phyloP scores from a whole-genome alignment of 2,329 filamentous ascomycete genomes.

The Colletotrichum lupini region DNA sequence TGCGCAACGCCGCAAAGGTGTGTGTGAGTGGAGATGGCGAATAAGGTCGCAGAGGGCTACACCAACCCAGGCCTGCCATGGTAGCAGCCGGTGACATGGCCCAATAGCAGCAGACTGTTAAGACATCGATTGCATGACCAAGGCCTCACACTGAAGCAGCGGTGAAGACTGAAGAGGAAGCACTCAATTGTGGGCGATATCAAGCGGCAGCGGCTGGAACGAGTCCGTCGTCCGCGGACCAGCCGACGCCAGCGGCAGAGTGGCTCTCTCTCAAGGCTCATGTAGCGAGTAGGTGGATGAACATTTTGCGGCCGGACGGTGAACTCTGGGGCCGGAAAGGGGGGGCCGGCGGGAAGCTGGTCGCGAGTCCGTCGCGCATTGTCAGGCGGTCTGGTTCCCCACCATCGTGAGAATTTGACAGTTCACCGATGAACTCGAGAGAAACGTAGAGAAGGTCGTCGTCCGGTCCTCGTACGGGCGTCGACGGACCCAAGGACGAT shows the following conservation, averaged over 20 bases:
- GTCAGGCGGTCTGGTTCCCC: background rate
- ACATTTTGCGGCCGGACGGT: background rate
- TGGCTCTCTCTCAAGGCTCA: no score
- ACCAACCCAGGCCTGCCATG: background rate
- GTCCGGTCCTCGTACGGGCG: background rate
- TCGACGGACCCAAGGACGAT: constrained; percentile 5
- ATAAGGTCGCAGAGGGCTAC: constrained; percentile 7
- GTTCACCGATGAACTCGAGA: constrained; percentile 1
- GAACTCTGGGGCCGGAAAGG: constrained; percentile 8
- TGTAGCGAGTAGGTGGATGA: no score
- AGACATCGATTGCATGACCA: background rate
- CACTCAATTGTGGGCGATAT: background rate
- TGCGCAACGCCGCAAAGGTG: background rate
- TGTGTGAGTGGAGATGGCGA: constrained; percentile 27
- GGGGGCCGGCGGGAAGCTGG: constrained; percentile 4
- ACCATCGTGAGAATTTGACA: background rate
- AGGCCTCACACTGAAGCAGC: constrained; percentile 6
- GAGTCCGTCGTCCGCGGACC: no score
- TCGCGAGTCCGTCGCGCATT: constrained; percentile 3
- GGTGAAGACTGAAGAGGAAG: background rate
- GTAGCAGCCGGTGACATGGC: background rate
- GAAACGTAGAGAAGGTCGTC: background rate
- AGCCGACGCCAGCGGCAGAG: no score
- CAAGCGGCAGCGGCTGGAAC: no score
- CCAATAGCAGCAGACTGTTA: constrained; percentile 5